These are phyloP conservation scores for Euptelea pleiosperma DNA, from an alignment of 164 flowering plant species.

Conservation along the genomic window DNA sequence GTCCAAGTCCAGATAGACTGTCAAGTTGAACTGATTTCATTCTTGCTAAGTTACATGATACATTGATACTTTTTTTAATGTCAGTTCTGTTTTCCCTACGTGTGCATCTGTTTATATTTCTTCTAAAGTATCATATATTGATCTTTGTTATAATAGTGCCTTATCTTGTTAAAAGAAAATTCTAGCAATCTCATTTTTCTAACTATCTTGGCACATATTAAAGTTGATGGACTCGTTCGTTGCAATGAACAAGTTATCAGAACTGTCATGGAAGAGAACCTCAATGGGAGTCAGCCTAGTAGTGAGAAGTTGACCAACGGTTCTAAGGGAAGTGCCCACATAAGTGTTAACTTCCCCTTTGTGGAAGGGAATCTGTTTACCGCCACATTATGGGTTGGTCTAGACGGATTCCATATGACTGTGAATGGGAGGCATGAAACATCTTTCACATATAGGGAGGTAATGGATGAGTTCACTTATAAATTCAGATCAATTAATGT, in stretches of 20 bases:
- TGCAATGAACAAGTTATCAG: slow-evolving; percentile 64
- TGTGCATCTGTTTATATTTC: not conserved
- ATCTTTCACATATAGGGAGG: slow-evolving; percentile 80
- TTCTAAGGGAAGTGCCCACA: slow-evolving; percentile 38
- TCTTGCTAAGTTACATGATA: no score
- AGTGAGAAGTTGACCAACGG: slow-evolving; percentile 26
- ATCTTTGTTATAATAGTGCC: not conserved
- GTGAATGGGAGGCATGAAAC: slow-evolving; percentile 95
- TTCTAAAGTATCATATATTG: not conserved
- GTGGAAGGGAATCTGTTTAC: slow-evolving; percentile 65
- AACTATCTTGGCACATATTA: slow-evolving; percentile 14
- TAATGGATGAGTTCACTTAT: slow-evolving; percentile 31
- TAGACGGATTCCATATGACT: slow-evolving; percentile 91
- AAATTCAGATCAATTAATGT: not conserved
- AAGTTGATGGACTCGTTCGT: slow-evolving; percentile 77
- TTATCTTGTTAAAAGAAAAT: not conserved
- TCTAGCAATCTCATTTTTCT: slow-evolving; percentile 3
- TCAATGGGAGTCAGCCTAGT: slow-evolving; percentile 32
- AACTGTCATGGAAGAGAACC: slow-evolving; percentile 36
- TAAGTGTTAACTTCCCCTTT: slow-evolving; percentile 65
- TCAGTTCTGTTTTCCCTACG: not conserved
- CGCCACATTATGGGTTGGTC: slow-evolving; percentile 84
- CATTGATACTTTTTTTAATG: no score
- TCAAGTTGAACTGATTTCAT: no score
- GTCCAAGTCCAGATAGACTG: no score